These are phyloP conservation scores for Hypsizygus marmoreus DNA, from an alignment of 768 basidiomycete species.

Conservation along the genomic window DNA sequence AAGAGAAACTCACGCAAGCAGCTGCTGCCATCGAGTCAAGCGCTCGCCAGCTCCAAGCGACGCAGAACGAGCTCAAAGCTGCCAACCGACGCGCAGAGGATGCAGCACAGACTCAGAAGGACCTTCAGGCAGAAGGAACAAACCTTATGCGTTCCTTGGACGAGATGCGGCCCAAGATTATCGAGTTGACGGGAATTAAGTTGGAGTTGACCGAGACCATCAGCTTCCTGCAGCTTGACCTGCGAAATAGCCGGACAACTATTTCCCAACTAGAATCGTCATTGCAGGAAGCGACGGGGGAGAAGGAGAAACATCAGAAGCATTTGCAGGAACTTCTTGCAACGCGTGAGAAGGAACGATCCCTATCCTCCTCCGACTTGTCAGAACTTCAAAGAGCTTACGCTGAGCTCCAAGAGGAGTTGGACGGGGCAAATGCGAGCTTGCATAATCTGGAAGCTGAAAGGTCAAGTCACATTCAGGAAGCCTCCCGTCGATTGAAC, in stretches of 20 bases:
- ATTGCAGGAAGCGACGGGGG: constrained; percentile 54
- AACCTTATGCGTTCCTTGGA: constrained; percentile 78
- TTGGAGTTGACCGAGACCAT: constrained; percentile 68
- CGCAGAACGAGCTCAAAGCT: constrained; percentile 65
- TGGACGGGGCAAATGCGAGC: constrained; percentile 54
- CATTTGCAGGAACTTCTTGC: constrained; percentile 46
- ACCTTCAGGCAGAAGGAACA: constrained; percentile 78
- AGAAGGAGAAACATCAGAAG: constrained; percentile 47
- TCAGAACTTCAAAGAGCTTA: constrained; percentile 66
- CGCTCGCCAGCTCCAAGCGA: constrained; percentile 57
- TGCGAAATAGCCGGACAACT: constrained; percentile 55
- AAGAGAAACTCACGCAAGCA: constrained; percentile 59
- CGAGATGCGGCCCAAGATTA: constrained; percentile 84
- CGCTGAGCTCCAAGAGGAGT: constrained; percentile 59
- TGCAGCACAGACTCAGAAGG: constrained; percentile 70
- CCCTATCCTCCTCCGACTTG: constrained; percentile 47
- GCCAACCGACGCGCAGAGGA: constrained; percentile 72
- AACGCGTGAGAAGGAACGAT: constrained; percentile 54
- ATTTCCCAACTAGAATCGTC: constrained; percentile 65
- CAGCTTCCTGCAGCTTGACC: constrained; percentile 52
- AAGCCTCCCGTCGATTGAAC: constrained; percentile 53
- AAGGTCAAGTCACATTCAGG: constrained; percentile 58
- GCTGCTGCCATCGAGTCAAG: constrained; percentile 53
- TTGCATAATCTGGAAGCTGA: constrained; percentile 66
- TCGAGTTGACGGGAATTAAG: constrained; percentile 75